Evolutionary conservation across 495 filamentous ascomycete species (phyloP), one percentile per base, ranked within the genome.

Genomic region (Parathielavia appendiculata): DNA sequence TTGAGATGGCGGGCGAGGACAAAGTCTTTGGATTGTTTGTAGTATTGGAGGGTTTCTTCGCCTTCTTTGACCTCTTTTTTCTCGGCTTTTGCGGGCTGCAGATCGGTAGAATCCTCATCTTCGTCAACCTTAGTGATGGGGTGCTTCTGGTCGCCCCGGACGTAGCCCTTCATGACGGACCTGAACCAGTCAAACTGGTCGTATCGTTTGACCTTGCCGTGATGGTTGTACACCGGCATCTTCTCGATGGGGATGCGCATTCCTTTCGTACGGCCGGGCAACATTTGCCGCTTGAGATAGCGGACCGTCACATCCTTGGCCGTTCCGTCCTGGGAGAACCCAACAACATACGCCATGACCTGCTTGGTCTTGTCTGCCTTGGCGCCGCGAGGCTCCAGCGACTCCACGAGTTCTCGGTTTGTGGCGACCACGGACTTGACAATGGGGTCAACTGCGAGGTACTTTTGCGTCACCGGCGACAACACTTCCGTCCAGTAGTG

Each of bases 281-380:
- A 88, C 40, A 83, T 81, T 50, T 88, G 89, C 19, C 86, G 81
- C 61, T 88, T 90, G 8, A 97, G 83, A 71, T 99, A 97, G 14
- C 92, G 83, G 5, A 91, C 87, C 0, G 93, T 97, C 39, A 99
- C 89, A 66, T 97, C 93, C 72, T 97, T 97, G 11, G 90, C 95
- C 0, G 90, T 90, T 13, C 88, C 88, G 66, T 97, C 91, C 11
- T 83, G 64, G 2, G 90, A 91, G 73, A 89, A 90, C 0, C 86
- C 91, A 12, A 99, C 76, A n/a, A 95, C 81, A 60, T 99, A 99
- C 52, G 88, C 85, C 55, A 96, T 91, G 14, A 95, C 83, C 70
- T 97, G 92, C 64, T 91, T 96, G 5, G 87, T 83, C 59, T 86
- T 87, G 26, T 92, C 87, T 0, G 91, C 88, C 66, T 86, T 89